Conservation (phyloP, 2,329 filamentous ascomycete species). For the Penicillium sp. region DNA sequence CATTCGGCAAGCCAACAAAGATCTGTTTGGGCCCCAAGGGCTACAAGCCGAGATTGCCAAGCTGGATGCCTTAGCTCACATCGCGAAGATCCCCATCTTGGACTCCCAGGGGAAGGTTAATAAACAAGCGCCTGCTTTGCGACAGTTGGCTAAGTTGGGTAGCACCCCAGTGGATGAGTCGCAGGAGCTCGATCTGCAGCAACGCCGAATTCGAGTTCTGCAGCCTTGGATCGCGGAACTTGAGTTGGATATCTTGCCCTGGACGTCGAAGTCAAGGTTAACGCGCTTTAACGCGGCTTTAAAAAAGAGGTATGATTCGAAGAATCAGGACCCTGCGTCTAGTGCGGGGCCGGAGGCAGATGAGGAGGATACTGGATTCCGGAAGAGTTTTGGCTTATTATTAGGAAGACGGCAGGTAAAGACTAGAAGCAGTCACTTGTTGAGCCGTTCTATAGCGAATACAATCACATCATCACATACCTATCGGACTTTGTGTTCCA, state of each 20-base stretch:
- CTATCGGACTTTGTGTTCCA: too few relatives aligned
- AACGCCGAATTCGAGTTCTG: constrained; percentile 15
- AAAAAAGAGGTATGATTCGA: constrained; percentile 20
- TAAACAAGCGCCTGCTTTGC: constrained; percentile 14
- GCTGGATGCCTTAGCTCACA: constrained; percentile 24
- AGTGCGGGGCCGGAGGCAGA: background rate
- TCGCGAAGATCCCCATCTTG: constrained; percentile 25
- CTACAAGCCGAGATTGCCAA: constrained; percentile 26
- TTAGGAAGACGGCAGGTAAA: constrained; percentile 6
- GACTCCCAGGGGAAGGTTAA: constrained; percentile 23
- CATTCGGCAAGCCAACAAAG: constrained; percentile 22
- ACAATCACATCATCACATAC: background rate
- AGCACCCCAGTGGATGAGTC: background rate
- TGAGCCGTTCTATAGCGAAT: background rate
- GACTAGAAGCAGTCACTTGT: background rate
- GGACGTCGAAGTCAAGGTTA: constrained; percentile 21
- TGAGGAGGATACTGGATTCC: constrained; percentile 5
- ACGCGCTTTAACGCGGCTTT: constrained; percentile 21
- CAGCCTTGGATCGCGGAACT: constrained; percentile 27
- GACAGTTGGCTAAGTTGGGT: constrained; percentile 9
- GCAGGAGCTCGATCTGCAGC: constrained; percentile 12
- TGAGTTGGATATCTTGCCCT: constrained; percentile 19
- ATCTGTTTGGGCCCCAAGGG: constrained; percentile 24
- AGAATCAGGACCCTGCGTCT: background rate
- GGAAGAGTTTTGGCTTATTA: constrained; percentile 18